Evolutionary conservation across 352 stramenopile genomes (phyloP), one percentile per base, ranked within the genome.

Genomic region (Pilasporangium apinafurcum): DNA sequence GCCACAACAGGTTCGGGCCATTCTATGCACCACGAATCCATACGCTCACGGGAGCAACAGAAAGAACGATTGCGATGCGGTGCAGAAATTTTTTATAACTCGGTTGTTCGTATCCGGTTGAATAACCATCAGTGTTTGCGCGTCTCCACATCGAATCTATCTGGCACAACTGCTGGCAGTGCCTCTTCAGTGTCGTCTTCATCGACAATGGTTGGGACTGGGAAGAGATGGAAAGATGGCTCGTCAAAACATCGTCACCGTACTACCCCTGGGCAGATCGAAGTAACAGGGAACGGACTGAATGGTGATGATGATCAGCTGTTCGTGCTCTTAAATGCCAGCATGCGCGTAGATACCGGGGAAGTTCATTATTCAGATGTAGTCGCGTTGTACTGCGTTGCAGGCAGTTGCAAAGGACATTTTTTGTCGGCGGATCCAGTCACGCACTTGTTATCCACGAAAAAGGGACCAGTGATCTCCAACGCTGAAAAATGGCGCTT

Each of bases 401-500:
- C 60, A 26, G 73, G 82, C 12, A 78, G 70, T 17, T 83, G 74
- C 7, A 80, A 68, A 39, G 71, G 80, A 8, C 68, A 83, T 14
- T 91, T 90, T 22, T 47, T 94, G 20, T 94, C 82, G 2, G 56
- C 79, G 20, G 77, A 92, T 59, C 51, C 58, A 20, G 49, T 48
- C 29, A 85, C 69, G 5, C 59, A 85, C 20, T 55, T 66, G 22
- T 26, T 92, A 9, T 79, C 63, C 14, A 76, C 62, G 37, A 89
- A 88, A 52, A 84, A 83, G 35, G 77, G 77, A 0, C 79, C 79
- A 1, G 72, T 87, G 2, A 85, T 94, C 29, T 83, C 74, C 0
- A 86, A 80, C 41, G 66, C 52, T 8, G 82, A 94, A 44, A 94
- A 91, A 31, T 94, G 82, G 71, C 71, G 67, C 13, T 58, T 94